Evolutionary conservation across 225 moss, liverwort and hornwort genomes (phyloP), one percentile per base, ranked within the genome.

Genomic region (Polytrichum commune): DNA sequence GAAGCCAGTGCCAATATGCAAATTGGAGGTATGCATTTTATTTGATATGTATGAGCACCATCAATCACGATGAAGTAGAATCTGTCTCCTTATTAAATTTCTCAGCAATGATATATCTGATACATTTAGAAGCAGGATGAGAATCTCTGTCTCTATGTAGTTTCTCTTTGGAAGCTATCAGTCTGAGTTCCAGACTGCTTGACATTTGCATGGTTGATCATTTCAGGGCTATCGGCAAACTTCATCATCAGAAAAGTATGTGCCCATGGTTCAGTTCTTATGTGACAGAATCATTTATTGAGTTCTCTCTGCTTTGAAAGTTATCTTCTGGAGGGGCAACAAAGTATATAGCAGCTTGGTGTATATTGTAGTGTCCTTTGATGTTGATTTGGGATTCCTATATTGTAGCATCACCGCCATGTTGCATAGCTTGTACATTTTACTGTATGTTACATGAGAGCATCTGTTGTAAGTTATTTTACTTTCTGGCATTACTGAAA

Each of bases 181-280:
- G 24, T 24, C n/a, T 9, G 18, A 16, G 22, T 32, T 63, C 4
- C 57, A 55, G 24, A 33, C 9, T 23, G 32, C 19, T 18, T 66
- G 46, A 61, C 58, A 53, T 19, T 1, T 8, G 22, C 20, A 23
- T 58, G 58, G 20, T 6, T 58, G 58, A 46, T 72, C 72, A 74
- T 76, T 69, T 75, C 91, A 95, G 93, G 95, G 90, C 62, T 95
- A 95, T 76, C 91, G 95, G 64, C 95, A 91, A 80, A 93, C 91
- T 30, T 91, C 91, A 53, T 89, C 95, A 27, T 79, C 95, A 69
- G 95, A 95, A 69, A 93, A 91, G 95, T 95, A 90, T 71, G 88
- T 72, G 66, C 57, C 58, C 57, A 70, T 28, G n/a, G 71, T 73
- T 32, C 64, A 63, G 19, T 8, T 54, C 16, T 46, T 53, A 23